Evolutionary conservation across 306 rosid species (phyloP), one percentile per base, ranked within the genome.

Genomic region (Hylodesmum podocarpum): DNA sequence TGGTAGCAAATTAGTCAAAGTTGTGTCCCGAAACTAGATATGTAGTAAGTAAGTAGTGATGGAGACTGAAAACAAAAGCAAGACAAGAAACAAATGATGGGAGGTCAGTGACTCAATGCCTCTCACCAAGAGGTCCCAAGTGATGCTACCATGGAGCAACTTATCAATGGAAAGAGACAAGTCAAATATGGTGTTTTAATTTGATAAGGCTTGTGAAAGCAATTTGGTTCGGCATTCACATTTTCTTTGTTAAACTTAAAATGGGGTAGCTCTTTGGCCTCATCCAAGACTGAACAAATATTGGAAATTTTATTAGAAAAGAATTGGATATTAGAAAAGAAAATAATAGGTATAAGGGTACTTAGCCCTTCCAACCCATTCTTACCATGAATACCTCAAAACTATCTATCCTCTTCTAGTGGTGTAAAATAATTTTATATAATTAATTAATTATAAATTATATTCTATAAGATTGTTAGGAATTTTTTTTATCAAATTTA

Each of bases 61-160:
- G 3, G 43, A 61, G 44, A 61, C 13, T 8, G 43, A 33, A 31
- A 61, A 51, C 8, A 55, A 31, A 61, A 61, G 43, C 44, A 61
- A 61, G 67, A 61, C 41, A 61, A 33, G 67, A 61, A 31, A 33
- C 24, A 33, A 61, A 61, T 61, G 43, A 57, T 57, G 61, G 40
- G 39, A 58, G 39, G 19, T 28, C 0, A 58, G 19, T 3, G 65
- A 21, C 12, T 28, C 0, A 58, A 10, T 3, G 65, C 40, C 12
- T 58, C 1, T 0, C 16, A 57, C 18, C 11, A 57, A 57, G 37
- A 57, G 37, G 37, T 57, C 64, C 64, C 37, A 57, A 57, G 21
- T 55, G 18, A 36, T 55, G 22, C 40, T 59, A 15, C 66, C 7
- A 61, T 61, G 22, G 22, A 31, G 8, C 44, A 41, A 61, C 31